A percentile compares a stretch with the other conserved stretches of the same genome.
phyloP scores from a whole-genome alignment of 495 filamentous ascomycete species.

The Tuber brumale region DNA sequence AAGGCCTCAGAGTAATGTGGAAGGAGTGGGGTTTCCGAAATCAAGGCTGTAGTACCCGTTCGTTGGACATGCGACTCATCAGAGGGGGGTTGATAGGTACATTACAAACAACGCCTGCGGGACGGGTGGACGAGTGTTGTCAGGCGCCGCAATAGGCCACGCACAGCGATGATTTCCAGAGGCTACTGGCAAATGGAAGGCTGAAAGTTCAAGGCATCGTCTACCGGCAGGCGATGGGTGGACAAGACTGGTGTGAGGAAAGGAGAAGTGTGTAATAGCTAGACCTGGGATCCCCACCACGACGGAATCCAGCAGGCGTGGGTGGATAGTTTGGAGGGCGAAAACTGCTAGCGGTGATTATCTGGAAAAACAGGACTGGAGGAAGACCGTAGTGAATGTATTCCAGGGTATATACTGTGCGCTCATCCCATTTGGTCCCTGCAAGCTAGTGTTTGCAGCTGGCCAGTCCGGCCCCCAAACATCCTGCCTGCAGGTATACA shows the following conservation, averaged over 20 bases:
- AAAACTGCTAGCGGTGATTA: background rate
- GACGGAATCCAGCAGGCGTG: background rate
- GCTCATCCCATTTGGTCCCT: background rate
- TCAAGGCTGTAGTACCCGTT: background rate
- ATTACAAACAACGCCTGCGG: background rate
- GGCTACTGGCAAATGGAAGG: background rate
- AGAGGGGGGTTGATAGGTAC: background rate
- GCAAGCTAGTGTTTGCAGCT: background rate
- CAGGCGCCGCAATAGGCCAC: background rate
- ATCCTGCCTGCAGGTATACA: background rate
- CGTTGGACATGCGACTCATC: background rate
- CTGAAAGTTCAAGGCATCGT: background rate
- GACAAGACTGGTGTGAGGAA: too few relatives aligned
- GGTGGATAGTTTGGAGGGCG: background rate
- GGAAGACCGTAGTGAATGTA: background rate
- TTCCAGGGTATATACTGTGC: background rate
- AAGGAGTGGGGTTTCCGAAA: background rate
- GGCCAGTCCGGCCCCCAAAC: too few relatives aligned
- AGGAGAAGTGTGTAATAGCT: too few relatives aligned
- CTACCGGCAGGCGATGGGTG: too few relatives aligned
- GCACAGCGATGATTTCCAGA: background rate
- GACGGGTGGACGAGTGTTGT: background rate
- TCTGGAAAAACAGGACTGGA: background rate
- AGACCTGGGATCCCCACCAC: too few relatives aligned
- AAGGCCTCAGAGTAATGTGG: background rate